These are phyloP conservation scores for Pittosporum tobira DNA, from an alignment of 129 eudicot species.

Conservation along the genomic window DNA sequence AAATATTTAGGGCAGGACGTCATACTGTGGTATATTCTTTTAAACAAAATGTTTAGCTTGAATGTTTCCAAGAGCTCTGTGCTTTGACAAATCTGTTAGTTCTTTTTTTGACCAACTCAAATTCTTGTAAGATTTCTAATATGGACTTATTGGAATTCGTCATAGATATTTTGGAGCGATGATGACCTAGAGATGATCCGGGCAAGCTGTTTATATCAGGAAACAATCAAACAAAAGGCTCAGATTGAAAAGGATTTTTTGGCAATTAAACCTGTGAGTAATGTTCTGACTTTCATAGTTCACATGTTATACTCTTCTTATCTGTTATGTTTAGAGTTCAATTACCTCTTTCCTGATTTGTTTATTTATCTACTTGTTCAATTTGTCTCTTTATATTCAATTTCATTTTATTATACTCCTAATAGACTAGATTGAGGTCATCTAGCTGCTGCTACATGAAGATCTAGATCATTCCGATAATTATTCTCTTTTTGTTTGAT, in stretches of 20 bases:
- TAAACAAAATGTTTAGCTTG: no score
- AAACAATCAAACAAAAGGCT: slow-evolving; percentile 48
- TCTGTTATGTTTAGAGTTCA: neutral
- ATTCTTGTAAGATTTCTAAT: neutral
- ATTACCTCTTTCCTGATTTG: neutral
- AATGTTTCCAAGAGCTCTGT: neutral
- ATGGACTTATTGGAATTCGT: neutral
- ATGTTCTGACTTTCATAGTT: slow-evolving; percentile 1
- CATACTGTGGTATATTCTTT: no score
- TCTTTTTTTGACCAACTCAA: neutral
- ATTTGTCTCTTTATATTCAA: no score
- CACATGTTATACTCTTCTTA: neutral
- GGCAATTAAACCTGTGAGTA: slow-evolving; percentile 49
- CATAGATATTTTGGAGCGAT: slow-evolving; percentile 68
- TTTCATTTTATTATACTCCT: neutral
- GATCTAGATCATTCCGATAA: neutral
- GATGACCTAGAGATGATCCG: slow-evolving; percentile 64
- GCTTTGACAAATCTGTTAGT: neutral
- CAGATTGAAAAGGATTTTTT: slow-evolving; percentile 53
- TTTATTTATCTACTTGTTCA: no score
- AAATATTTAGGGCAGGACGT: no score
- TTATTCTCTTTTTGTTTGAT: neutral
- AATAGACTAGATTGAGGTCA: neutral
- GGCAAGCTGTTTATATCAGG: slow-evolving; percentile 49
- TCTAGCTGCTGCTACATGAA: neutral